Conservation (phyloP, 1,284 basidiomycete species). For the Xerocomus nothofagi region DNA sequence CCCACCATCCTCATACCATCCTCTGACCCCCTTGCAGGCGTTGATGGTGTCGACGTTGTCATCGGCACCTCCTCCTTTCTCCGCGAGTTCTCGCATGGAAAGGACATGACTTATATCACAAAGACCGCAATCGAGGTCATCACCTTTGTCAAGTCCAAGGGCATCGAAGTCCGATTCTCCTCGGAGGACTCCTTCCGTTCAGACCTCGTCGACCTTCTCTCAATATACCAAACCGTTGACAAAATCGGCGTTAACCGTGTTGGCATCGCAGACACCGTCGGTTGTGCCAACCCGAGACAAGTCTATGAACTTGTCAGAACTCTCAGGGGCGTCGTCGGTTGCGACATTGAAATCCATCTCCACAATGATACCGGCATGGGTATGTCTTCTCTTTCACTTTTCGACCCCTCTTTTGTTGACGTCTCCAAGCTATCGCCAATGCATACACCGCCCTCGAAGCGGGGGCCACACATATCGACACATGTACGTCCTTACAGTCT, state of each 20-base stretch:
- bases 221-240: conserved; percentile 99
- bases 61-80: conserved; percentile 99
- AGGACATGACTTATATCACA: conserved; percentile 99
- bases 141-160: conserved; percentile 99
- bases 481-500: conserved; percentile 55
- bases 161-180: conserved; percentile 99
- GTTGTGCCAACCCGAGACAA: conserved; percentile 97
- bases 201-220: conserved; percentile 97
- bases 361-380: conserved; percentile 98
- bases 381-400: conserved; percentile 30
- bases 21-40: conserved; percentile 52
- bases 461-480: conserved; percentile 99
- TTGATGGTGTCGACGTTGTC: conserved; percentile 99
- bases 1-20: not conserved
- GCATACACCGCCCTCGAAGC: conserved; percentile 98
- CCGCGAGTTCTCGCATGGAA: conserved; percentile 99
- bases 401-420: conserved; percentile 4
- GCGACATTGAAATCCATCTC: conserved; percentile 98
- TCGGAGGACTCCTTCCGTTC: conserved; percentile 99
- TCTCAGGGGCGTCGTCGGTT: conserved; percentile 90
- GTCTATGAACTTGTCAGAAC: conserved; percentile 99
- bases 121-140: conserved; percentile 99
- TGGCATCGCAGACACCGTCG: conserved; percentile 99
- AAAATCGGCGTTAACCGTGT: conserved; percentile 99
- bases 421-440: conserved; percentile 85